Base-by-base conservation (phyloP, 352 stramenopile species). In the Phytophthora pinifolia region DNA sequence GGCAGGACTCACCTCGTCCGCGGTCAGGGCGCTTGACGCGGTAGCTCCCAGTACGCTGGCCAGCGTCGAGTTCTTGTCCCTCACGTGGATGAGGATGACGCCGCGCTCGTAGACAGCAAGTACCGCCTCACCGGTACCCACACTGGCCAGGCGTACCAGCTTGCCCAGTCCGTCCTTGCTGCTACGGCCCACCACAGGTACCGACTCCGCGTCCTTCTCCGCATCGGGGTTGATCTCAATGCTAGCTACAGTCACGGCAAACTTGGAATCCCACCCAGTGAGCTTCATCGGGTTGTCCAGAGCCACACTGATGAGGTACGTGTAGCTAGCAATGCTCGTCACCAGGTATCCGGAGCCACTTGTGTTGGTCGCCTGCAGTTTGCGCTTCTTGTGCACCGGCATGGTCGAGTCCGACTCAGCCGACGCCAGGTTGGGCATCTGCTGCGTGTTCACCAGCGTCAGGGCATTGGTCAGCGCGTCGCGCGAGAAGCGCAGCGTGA, bases 181-280 rank as follows among this genome's bases (percentile, higher is more conserved):
- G 38, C 61, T 60, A 42, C 62, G 42, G 1, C 56, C 58, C 14
- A 69, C 27, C n/a, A 66, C 42, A 37, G 61, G 34, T 10, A 57
- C 55, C 17, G 34, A 38, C 29, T 65, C 46, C 14, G 42, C 60
- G 5, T 54, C 49, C 6, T 79, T 68, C 12, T 72, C 62, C 50
- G 46, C 36, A 9, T 27, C 8, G 33, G 74, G 39, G 33, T 79
- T 68, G 36, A 86, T 59, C 44, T 82, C 62, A n/a, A 68, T 76
- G 15, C 59, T 71, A 1, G 77, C 72, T 10, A 92, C 73, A 2
- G 83, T 70, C 0, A 89, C 82, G 15, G 77, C 79, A 46, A 89
- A 92, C 62, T 86, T 89, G 44, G 79, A 68, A 54, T 92, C 79
- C 79, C 79, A 92, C 4, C 69, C 77, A 9, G 71, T 73, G 29